A percentile compares a stretch with the other conserved stretches of the same genome.
Evolutionary conservation across 352 stramenopile genomes (phyloP).

Genomic region (Pythium monospermum): DNA sequence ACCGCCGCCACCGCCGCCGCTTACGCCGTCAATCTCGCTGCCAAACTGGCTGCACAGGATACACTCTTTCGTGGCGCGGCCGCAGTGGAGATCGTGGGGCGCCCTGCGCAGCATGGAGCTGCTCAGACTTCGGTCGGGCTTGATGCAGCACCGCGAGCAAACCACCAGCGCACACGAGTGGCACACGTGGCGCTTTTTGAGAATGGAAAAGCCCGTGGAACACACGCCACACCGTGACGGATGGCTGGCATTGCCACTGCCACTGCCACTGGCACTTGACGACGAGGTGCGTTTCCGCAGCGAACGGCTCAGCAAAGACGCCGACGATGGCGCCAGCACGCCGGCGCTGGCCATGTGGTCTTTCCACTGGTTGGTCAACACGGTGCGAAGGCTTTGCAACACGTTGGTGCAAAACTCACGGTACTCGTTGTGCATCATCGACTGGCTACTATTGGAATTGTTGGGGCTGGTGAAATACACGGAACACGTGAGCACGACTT

Average conservation of each 20-base stretch:
- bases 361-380: conserved; percentile 52
- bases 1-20: too few relatives aligned
- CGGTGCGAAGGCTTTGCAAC: conserved; percentile 43
- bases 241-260: too few relatives aligned
- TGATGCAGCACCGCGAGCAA: conserved; percentile 53
- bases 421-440: conserved; percentile 43
- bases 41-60: conserved; percentile 62
- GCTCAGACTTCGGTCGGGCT: not conserved
- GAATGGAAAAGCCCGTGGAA: conserved; percentile 49
- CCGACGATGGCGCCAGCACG: conserved; percentile 6
- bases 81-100: conserved; percentile 10
- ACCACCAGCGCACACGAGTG: conserved; percentile 41
- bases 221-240: conserved; percentile 48
- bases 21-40: conserved; percentile 14
- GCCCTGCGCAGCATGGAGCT: conserved; percentile 5
- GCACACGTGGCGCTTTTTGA: conserved; percentile 59
- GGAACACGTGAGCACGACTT: conserved; percentile 59
- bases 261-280: too few relatives aligned
- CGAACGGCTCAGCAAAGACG: conserved; percentile 24
- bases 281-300: conserved; percentile 8
- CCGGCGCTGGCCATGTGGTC: conserved; percentile 30
- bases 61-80: conserved; percentile 33
- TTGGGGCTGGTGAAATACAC: conserved; percentile 36
- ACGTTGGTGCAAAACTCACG: conserved; percentile 57
- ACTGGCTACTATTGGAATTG: conserved; percentile 10